Evolutionary conservation across 2,329 filamentous ascomycete genomes (phyloP).

Genomic region (Fusarium denticulatum): DNA sequence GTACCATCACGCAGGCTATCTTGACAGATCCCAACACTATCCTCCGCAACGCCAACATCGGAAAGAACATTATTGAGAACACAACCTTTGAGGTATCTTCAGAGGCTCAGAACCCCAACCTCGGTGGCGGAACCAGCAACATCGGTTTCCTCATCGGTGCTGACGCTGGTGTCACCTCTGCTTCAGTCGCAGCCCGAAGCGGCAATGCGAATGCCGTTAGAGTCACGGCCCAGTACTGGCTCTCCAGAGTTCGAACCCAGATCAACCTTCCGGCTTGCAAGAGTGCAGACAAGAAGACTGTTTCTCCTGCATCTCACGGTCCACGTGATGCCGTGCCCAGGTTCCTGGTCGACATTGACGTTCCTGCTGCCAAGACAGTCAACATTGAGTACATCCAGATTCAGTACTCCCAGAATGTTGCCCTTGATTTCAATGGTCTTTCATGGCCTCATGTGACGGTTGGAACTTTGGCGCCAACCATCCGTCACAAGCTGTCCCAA

Average conservation of each 20-base stretch:
- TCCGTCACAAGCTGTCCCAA: neutral
- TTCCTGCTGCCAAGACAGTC: conserved; percentile 20
- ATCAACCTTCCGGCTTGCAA: conserved; percentile 22
- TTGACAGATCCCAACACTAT: conserved; percentile 45
- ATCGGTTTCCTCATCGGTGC: conserved; percentile 29
- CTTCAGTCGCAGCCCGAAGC: conserved; percentile 39
- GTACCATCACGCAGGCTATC: conserved; percentile 48
- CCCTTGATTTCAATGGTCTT: conserved; percentile 18
- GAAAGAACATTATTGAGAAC: conserved; percentile 46
- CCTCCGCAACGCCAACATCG: conserved; percentile 43
- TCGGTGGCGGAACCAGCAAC: conserved; percentile 46
- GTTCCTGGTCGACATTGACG: conserved; percentile 17
- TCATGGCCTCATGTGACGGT: conserved; percentile 32
- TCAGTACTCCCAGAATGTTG: conserved; percentile 48
- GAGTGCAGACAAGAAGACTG: neutral
- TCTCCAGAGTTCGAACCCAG: conserved; percentile 26
- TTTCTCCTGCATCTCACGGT: conserved; percentile 4
- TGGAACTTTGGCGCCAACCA: conserved; percentile 27
- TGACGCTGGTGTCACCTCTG: conserved; percentile 40
- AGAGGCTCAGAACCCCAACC: neutral
- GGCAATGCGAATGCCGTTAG: conserved; percentile 26
- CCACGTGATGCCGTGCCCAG: conserved; percentile 24
- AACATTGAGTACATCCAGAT: conserved; percentile 42
- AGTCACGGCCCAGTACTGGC: conserved; percentile 33
- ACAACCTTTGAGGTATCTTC: conserved; percentile 47